Evolutionary conservation across 345 rosid genomes (phyloP).

Genomic region (Eucalyptus tenuipes): DNA sequence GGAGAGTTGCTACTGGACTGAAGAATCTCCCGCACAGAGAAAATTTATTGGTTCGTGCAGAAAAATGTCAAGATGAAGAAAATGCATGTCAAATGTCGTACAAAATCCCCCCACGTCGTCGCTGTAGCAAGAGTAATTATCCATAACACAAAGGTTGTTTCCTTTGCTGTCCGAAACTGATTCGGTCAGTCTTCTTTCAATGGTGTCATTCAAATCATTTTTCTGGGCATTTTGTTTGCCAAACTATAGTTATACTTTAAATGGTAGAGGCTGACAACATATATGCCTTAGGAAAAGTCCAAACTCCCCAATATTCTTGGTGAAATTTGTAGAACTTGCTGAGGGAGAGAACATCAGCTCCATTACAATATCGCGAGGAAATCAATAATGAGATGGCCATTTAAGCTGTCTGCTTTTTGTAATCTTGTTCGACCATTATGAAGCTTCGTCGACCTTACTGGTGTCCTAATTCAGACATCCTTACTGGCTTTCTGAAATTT

Average conservation of each 20-base stretch:
- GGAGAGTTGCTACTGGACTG: neutral
- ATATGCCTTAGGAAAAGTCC: neutral
- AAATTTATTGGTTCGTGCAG: neutral
- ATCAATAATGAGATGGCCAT: neutral
- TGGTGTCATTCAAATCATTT: neutral
- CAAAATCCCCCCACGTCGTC: neutral
- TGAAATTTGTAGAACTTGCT: neutral
- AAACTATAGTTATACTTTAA: neutral
- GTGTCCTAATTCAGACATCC: conserved; percentile 14
- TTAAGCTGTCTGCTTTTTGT: neutral
- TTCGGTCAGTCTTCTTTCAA: neutral
- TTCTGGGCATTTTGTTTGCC: neutral
- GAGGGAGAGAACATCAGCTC: neutral
- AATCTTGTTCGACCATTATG: conserved; percentile 1
- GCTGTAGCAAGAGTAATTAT: neutral
- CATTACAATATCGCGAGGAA: neutral
- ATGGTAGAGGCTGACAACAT: neutral
- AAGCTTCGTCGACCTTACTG: conserved; percentile 9
- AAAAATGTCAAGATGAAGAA: neutral
- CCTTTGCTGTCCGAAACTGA: neutral
- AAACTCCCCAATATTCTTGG: neutral
- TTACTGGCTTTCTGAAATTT: neutral
- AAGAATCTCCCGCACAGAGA: neutral
- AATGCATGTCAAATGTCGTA: neutral
- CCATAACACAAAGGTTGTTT: neutral